These are phyloP conservation scores for Solanum rostratum DNA, from an alignment of 257 asterid genomes.

Conservation along the genomic window DNA sequence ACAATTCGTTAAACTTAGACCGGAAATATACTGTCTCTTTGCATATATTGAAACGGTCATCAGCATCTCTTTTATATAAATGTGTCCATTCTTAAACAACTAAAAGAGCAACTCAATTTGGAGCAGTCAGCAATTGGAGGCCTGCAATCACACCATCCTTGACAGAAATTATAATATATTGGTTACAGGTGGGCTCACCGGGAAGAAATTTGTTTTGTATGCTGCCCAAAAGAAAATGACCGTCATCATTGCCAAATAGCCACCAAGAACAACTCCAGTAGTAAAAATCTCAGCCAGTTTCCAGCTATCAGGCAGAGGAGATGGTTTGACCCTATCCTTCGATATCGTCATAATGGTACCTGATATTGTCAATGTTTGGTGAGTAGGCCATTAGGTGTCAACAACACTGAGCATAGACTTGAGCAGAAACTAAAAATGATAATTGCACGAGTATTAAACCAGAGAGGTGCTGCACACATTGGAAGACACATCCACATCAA, in stretches of 20 bases:
- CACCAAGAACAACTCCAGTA: slow-evolving; percentile 24
- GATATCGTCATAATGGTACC: slow-evolving; percentile 34
- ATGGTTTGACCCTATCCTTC: slow-evolving; percentile 32
- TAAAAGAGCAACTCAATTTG: not conserved
- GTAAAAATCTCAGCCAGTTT: slow-evolving; percentile 31
- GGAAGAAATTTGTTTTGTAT: slow-evolving; percentile 78
- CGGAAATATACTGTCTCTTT: not conserved
- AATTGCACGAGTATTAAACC: not conserved
- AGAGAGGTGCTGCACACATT: not conserved
- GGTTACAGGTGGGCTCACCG: slow-evolving; percentile 34
- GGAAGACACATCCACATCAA: not conserved
- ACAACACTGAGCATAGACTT: not conserved
- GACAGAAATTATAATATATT: not conserved
- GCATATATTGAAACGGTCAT: not conserved
- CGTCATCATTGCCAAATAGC: slow-evolving; percentile 33
- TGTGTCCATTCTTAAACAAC: not conserved
- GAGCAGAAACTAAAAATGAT: not conserved
- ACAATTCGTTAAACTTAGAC: not conserved
- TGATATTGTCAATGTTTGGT: not conserved
- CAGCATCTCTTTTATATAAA: not conserved
- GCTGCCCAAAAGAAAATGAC: slow-evolving; percentile 97
- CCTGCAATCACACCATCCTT: not conserved
- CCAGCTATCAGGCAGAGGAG: slow-evolving; percentile 37
- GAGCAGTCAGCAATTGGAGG: not conserved
- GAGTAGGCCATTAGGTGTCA: not conserved